Evolutionary conservation across 2,329 filamentous ascomycete genomes (phyloP), one percentile per base, ranked within the genome.

Genomic region (Verticillium tricorpus): DNA sequence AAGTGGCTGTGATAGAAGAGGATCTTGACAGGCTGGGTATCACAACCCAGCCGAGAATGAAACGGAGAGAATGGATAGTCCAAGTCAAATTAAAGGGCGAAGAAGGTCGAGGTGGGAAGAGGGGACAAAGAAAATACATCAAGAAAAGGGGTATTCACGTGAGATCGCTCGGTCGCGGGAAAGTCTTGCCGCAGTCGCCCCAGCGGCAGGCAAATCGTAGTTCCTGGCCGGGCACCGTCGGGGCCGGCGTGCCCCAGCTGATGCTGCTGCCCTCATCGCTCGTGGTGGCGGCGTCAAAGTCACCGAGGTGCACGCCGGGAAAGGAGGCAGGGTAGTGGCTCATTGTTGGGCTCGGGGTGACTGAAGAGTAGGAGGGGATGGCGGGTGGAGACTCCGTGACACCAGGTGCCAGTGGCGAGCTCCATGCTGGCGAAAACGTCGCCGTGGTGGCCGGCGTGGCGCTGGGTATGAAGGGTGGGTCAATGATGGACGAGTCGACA

Each of bases 351-450:
- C 64, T 66, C 63, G 50, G 55, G 25, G 57, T 61, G 52, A 50
- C 64, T 63, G 63, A 66, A 65, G 60, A 62, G 60, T 19, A 66
- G 12, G 60, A 66, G 63, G 63, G 64, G 63, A 62, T 65, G 63
- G 50, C 64, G 50, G 61, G 63, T 65, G 60, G 64, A 63, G 58
- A 66, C 63, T 57, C 64, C 64, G 61, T 65, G 64, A 59, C 63
- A 66, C 64, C 64, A 65, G 57, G 61, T 66, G 56, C 64, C 64
- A 55, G 61, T 62, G 63, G 63, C 61, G 60, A 65, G 57, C 63
- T 66, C 63, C 63, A 66, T 65, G 63, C 28, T 31, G 60, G 31
- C 34, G 50, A 56, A 56, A 59, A 40, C 31, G 57, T 55, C 45
- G 19, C 45, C 45, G 45, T 22, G 56, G 35, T 59, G 45, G 52